phyloP scores from a whole-genome alignment of 306 rosid species.

The Pterocarpus santalinus region DNA sequence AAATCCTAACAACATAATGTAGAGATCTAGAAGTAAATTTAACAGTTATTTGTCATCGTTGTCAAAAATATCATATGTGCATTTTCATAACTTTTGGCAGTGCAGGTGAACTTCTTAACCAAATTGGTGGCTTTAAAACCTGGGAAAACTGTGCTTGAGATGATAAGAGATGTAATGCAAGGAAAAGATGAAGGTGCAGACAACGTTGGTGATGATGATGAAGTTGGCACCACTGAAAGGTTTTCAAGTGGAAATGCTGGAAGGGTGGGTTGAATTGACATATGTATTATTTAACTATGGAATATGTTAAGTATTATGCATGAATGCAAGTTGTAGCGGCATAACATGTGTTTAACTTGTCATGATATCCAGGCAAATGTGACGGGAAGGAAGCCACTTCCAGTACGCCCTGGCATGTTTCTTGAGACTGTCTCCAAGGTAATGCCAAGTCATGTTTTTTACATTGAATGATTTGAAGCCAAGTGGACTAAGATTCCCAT shows the following conservation, averaged over 20 bases:
- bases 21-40: constrained; percentile 7
- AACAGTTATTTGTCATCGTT: neutral
- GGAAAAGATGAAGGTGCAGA: constrained; percentile 96
- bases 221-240: constrained; percentile 42
- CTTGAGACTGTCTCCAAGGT: constrained; percentile 96
- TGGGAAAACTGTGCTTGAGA: constrained; percentile 78
- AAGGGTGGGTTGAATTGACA: constrained; percentile 70
- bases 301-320: constrained; percentile 16
- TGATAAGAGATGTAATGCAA: constrained; percentile 91
- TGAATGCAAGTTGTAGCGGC: constrained; percentile 28
- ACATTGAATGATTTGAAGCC: constrained; percentile 35
- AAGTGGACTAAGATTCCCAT: constrained; percentile 23
- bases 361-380: constrained; percentile 65
- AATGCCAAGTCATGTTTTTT: constrained; percentile 28
- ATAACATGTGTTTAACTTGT: constrained; percentile 36
- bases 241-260: constrained; percentile 68
- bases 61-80: constrained; percentile 32
- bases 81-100: constrained; percentile 35
- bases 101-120: constrained; percentile 91
- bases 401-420: constrained; percentile 99
- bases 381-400: constrained; percentile 74
- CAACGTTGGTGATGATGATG: constrained; percentile 47
- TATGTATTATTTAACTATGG: constrained; percentile 26
- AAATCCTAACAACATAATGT: constrained; percentile 7
- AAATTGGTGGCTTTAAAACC: constrained; percentile 93